Evolutionary conservation across 257 asterid species (phyloP), one percentile per base, ranked within the genome.

Genomic region (Capsicum baccatum): DNA sequence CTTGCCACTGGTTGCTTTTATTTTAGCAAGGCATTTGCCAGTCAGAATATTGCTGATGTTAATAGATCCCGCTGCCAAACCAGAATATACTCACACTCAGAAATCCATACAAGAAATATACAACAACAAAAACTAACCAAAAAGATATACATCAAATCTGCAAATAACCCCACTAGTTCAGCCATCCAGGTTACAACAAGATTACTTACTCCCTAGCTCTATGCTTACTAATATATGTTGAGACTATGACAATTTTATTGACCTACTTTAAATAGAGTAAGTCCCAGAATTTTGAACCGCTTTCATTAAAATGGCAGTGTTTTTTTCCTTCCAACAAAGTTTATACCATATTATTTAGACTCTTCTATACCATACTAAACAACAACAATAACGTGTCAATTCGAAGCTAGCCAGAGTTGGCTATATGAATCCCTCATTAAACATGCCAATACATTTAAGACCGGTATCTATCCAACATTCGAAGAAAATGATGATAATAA

Each of bases 11-110:
- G 83, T 91, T 37, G 93, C 98, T 90, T 91, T 97, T 73, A 97
- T 95, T 91, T 97, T 95, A 21, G 98, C 96, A 66, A 97, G 93
- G 89, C 99, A 95, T 92, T 97, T 97, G 57, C 99, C 99, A 0
- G 99, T 94, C 89, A 95, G 89, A 86, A 95, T 97, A 59, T 95
- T 95, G 94, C 99, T 97, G 87, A 97, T 91, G 79, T 95, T 95
- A 85, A 97, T 97, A 3, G 99, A 95, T 6, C 99, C 99, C 11
- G 98, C 99, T 94, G 95, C 90, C 85, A 44, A 78, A 86, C 83
- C 70, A 81, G 26, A 14, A 66, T 55, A 66, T 55, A 57, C 50
- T 55, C 54, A 73, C 52, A 8, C 81, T 78, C 35, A 83, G 79
- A 67, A 4, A 82, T 64, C 39, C 67, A 80, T 19, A 79, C 63